Conservation (phyloP, 2,329 filamentous ascomycete species). For the Pseudopyricularia javanii region DNA sequence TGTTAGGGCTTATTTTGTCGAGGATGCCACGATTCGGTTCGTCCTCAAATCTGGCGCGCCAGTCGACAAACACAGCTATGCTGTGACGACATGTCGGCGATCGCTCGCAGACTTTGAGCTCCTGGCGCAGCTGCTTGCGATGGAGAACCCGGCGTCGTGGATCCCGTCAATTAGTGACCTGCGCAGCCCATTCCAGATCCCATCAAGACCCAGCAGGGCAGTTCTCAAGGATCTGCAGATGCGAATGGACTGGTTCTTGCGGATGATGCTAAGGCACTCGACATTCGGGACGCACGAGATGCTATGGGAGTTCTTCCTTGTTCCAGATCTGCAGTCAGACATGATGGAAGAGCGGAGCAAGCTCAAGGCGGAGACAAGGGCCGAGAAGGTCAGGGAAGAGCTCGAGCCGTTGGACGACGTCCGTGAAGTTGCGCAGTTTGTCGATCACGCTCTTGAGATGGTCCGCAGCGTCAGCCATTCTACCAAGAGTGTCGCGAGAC, state of each 20-base stretch:
- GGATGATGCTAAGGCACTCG: conserved; percentile 73
- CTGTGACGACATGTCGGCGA: conserved; percentile 85
- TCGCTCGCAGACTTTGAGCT: conserved; percentile 87
- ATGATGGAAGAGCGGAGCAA: conserved; percentile 83
- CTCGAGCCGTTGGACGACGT: conserved; percentile 74
- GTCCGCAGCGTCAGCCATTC: conserved; percentile 75
- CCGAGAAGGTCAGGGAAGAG: conserved; percentile 80
- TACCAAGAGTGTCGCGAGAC: conserved; percentile 69
- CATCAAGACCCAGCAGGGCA: conserved; percentile 79
- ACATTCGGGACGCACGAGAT: conserved; percentile 95
- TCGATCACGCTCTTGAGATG: conserved; percentile 81
- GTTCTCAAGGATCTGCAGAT: conserved; percentile 80
- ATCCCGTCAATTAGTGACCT: conserved; percentile 67
- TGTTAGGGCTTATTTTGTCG: conserved; percentile 91
- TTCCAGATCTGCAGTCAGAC: conserved; percentile 81
- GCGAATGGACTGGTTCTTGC: conserved; percentile 76
- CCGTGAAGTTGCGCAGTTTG: conserved; percentile 83
- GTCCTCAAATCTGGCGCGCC: conserved; percentile 90
- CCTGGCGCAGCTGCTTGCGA: conserved; percentile 65
- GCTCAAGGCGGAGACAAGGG: conserved; percentile 71
- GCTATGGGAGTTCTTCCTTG: conserved; percentile 97
- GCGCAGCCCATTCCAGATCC: conserved; percentile 83
- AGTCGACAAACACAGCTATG: conserved; percentile 70
- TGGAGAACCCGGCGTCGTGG: conserved; percentile 94
- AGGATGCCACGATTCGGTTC: conserved; percentile 85